Conservation (phyloP, 129 eudicot genomes). For the Helianthus annuus region DNA sequence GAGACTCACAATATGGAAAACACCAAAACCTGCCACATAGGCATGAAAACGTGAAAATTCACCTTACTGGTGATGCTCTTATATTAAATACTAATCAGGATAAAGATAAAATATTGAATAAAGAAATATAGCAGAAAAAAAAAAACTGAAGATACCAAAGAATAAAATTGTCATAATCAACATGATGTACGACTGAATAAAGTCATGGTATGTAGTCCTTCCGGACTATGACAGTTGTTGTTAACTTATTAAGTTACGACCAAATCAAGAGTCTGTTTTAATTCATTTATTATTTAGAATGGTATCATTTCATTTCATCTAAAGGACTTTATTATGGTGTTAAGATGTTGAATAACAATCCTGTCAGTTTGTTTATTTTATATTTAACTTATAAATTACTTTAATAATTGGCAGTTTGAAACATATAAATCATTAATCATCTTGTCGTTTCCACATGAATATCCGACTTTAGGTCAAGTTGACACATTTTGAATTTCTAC, state of each 20-base stretch:
- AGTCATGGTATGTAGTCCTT: background rate
- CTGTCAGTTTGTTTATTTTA: background rate
- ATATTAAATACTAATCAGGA: background rate
- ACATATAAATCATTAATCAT: slow-evolving; percentile 1
- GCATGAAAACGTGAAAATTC: too few species aligned
- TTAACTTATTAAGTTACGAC: background rate
- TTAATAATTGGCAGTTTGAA: background rate
- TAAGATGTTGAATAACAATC: background rate
- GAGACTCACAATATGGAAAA: too few species aligned
- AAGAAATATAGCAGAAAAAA: background rate
- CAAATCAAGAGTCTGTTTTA: background rate
- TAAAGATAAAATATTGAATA: background rate
- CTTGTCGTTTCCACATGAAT: background rate
- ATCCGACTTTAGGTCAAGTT: background rate
- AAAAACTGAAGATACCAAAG: background rate
- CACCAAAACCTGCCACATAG: too few species aligned
- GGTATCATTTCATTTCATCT: too few species aligned
- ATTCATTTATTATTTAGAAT: background rate
- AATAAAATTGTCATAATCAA: background rate
- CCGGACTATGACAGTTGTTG: background rate
- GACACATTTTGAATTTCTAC: slow-evolving; percentile 4
- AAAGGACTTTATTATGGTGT: background rate
- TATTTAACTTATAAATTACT: background rate
- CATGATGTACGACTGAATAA: background rate
- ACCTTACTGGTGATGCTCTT: too few species aligned